Evolutionary conservation across 352 stramenopile genomes (phyloP).

Genomic region (Halophytophthora polymorphica): DNA sequence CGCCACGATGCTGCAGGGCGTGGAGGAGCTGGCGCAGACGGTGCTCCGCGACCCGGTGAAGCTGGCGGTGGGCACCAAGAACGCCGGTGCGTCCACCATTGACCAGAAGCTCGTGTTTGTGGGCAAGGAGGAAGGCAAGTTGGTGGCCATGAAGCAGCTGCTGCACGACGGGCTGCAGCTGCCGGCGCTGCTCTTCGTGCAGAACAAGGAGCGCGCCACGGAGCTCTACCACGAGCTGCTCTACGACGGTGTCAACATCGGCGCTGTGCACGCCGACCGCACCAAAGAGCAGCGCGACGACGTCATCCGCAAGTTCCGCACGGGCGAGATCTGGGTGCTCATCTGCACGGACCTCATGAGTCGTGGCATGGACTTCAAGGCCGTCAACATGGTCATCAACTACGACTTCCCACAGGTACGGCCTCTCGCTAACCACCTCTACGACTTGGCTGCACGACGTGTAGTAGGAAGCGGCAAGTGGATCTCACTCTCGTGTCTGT

Average conservation of each 20-base stretch:
- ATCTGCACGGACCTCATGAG: slow-evolving; percentile 99
- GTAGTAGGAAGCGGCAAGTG: background rate
- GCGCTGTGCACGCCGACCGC: slow-evolving; percentile 96
- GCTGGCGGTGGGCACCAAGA: slow-evolving; percentile 92
- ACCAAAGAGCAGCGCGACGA: slow-evolving; percentile 93
- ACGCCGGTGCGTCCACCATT: slow-evolving; percentile 87
- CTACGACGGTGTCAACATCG: slow-evolving; percentile 98
- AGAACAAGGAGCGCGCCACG: slow-evolving; percentile 98
- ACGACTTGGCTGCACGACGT: background rate
- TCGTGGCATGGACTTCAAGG: slow-evolving; percentile 99
- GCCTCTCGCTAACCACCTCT: background rate
- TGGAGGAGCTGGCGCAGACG: slow-evolving; percentile 94
- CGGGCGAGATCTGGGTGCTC: slow-evolving; percentile 96
- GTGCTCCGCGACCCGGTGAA: slow-evolving; percentile 96
- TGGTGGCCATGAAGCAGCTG: slow-evolving; percentile 95
- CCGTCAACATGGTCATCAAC: slow-evolving; percentile 99
- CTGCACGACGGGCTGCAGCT: slow-evolving; percentile 92
- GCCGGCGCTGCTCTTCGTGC: slow-evolving; percentile 97
- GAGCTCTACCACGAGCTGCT: slow-evolving; percentile 97
- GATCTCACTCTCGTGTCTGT: background rate
- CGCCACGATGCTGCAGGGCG: slow-evolving; percentile 94
- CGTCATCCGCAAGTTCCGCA: slow-evolving; percentile 94
- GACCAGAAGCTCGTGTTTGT: slow-evolving; percentile 97
- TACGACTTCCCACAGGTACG: slow-evolving; percentile 96
- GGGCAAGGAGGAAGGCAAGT: slow-evolving; percentile 98